Evolutionary conservation across 768 basidiomycete species (phyloP), one percentile per base, ranked within the genome.

Genomic region (Lactarius tabidus): DNA sequence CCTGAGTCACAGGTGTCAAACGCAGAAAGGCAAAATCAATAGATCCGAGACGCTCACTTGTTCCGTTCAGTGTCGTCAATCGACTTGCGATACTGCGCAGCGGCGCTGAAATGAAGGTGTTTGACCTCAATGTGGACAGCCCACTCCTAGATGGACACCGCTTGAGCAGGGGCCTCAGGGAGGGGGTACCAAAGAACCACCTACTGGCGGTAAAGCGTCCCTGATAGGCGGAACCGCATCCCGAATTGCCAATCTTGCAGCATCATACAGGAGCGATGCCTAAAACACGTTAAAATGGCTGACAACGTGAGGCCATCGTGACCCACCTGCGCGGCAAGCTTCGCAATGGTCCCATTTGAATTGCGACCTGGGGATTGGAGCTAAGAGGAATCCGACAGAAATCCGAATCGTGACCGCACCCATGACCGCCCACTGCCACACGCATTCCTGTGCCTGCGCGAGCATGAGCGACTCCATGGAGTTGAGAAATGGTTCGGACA

Each of bases 401-500:
- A 51, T 26, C 33, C 26, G 51, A 20, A 45, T 9, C 52, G 18
- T 57, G 56, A 59, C 59, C 64, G 70, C 70, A 93, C 94, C 91
- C 64, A 91, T 76, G 72, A 89, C 88, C 18, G 95, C 95, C 69
- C 89, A 84, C 73, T 96, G 95, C 95, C 95, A 98, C 48, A 87
- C 93, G 72, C 93, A 96, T 77, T 99, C 97, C 70, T 98, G 96
- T 1, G 95, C 95, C 75, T 98, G 93, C 0, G 94, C 94, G 6
- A 95, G 81, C 85, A 93, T 89, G 62, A 98, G 81, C 68, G 76
- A 83, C 72, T 91, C 85, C 51, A 97, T 72, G 31, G 85, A 80
- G 55, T 78, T 79, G 28, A 91, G 71, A 69, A 89, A 87, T 0
- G 83, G 72, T 29, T 77, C 75, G 0, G 87, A 82, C 31, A 97